Conservation (phyloP, 2,329 filamentous ascomycete genomes). For the Lachnellula cervina region DNA sequence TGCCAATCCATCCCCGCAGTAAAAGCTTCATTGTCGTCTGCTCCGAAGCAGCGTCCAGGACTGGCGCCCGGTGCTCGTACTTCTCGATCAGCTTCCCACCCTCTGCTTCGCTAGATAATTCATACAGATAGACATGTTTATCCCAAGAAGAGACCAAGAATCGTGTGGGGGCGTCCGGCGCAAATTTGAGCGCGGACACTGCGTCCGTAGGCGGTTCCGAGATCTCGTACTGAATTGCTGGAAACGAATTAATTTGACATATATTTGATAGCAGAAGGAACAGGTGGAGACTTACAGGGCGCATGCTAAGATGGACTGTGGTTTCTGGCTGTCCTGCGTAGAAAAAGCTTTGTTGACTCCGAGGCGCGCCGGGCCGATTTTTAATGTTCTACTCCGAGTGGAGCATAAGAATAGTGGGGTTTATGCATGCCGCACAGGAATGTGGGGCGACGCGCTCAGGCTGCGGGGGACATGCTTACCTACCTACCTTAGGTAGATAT, state of each 20-base stretch:
- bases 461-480: too few species aligned
- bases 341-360: conserved; percentile 3
- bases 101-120: conserved; percentile 54
- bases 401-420: too few species aligned
- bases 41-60: conserved; percentile 87
- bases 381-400: too few species aligned
- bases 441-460: too few species aligned
- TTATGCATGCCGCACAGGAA: too few species aligned
- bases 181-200: conserved; percentile 82
- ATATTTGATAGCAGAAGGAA: background rate
- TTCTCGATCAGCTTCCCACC: conserved; percentile 60
- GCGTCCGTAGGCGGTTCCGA: conserved; percentile 78
- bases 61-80: conserved; percentile 76
- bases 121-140: conserved; percentile 84
- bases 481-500: too few species aligned
- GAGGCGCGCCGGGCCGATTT: background rate
- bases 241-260: conserved; percentile 4
- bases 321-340: background rate
- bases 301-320: conserved; percentile 29
- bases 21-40: conserved; percentile 76
- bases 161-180: conserved; percentile 66
- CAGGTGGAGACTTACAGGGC: conserved; percentile 34
- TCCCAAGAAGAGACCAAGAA: conserved; percentile 96
- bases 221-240: conserved; percentile 75
- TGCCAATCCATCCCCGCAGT: conserved; percentile 82